phyloP scores from a whole-genome alignment of 306 rosid genomes.

The Cucurbita maxima region DNA sequence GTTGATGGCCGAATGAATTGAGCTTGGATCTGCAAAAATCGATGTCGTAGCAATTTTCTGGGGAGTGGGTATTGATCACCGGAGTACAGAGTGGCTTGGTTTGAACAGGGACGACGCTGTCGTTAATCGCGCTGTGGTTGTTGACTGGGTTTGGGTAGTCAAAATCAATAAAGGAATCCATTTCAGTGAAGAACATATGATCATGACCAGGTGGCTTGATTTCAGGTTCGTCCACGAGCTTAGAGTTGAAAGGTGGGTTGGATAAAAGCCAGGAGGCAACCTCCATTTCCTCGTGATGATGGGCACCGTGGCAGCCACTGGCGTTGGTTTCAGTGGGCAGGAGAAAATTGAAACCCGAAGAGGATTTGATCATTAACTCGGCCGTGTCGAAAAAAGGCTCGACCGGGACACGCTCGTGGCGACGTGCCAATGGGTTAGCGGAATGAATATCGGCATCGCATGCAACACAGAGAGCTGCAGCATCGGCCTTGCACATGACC shows the following conservation, averaged over 20 bases:
- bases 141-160: constrained; percentile 44
- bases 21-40: constrained; percentile 78
- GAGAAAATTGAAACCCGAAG: constrained; percentile 19
- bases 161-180: constrained; percentile 67
- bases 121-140: constrained; percentile 23
- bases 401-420: constrained; percentile 88
- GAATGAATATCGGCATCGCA: constrained; percentile 94
- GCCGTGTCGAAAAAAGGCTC: constrained; percentile 62
- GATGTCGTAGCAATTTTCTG: constrained; percentile 49
- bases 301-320: constrained; percentile 4
- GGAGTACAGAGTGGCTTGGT: constrained; percentile 21
- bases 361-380: constrained; percentile 35
- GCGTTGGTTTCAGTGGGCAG: constrained; percentile 12
- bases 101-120: constrained; percentile 85
- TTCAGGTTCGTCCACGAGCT: constrained; percentile 36
- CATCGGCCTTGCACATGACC: constrained; percentile 94
- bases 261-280: constrained; percentile 39
- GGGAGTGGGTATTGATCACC: constrained; percentile 15
- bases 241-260: constrained; percentile 28
- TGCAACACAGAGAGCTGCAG: constrained; percentile 77
- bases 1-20: constrained; percentile 42
- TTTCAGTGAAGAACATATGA: constrained; percentile 41
- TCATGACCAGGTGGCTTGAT: constrained; percentile 21
- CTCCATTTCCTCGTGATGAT: constrained; percentile 13
- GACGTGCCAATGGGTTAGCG: constrained; percentile 71